Evolutionary conservation across 139 green algal species (phyloP), one percentile per base, ranked within the genome.

Genomic region (Klebsormidium nitens): DNA sequence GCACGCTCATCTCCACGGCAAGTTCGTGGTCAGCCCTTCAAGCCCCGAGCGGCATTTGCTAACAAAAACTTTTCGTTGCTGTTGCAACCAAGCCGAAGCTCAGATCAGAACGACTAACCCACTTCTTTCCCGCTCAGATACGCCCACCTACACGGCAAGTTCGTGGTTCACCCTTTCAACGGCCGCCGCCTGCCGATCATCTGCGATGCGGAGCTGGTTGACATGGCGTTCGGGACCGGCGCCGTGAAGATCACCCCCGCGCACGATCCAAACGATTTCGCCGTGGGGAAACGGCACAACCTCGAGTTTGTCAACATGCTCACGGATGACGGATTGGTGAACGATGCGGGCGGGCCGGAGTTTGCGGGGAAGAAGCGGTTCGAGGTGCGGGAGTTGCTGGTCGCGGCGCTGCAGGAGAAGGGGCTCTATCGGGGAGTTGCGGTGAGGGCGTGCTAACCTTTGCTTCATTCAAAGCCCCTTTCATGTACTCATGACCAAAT

Each of bases 191-290:
- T 99, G 61, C 93, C 93, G 57, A 95, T 99, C 85, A 93, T 98
- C 72, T 80, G 66, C 61, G 93, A 99, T 74, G 84, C 86, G 0
- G 90, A 95, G 84, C 86, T 96, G 44, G 93, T 97, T 23, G 93
- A 99, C 78, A 95, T 95, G 88, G 64, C 59, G 1, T 97, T 97
- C 68, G 93, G 93, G 5, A 99, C 93, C 1, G 93, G 89, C 61
- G 88, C 84, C 11, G 86, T 95, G 0, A 95, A 91, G 84, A 93
- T 98, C 80, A 98, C 93, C 0, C 93, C 93, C 11, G 93, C 91
- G n/a, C 93, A 98, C 72, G 93, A 98, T 81, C 91, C 93, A 76
- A 98, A 98, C 78, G 93, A 98, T 71, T 98, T 95, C 55, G 58
- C 71, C 36, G 92, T 90, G 36, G 89, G 89, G 61, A 93, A 96